Evolutionary conservation across 2,329 filamentous ascomycete genomes (phyloP).

Genomic region (Xylaria sp.): DNA sequence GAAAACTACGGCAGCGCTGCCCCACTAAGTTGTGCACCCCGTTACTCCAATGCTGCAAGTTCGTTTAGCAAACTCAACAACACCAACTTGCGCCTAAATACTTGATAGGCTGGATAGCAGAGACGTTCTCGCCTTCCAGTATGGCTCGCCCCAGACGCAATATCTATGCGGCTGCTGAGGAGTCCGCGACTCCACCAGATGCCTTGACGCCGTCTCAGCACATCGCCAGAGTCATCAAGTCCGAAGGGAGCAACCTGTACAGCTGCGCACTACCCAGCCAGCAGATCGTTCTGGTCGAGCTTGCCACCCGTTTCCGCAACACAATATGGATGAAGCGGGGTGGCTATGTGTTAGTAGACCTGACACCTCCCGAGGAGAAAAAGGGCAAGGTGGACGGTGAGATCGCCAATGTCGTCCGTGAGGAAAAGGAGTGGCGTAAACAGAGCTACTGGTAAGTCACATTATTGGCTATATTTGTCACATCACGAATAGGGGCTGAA

Average conservation of each 20-base stretch:
- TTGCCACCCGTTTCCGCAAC: constrained; percentile 84
- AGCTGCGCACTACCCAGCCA: constrained; percentile 73
- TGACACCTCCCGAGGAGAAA: constrained; percentile 65
- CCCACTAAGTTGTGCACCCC: constrained; percentile 4
- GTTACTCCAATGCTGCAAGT: background rate
- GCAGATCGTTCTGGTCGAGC: constrained; percentile 74
- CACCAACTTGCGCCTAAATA: background rate
- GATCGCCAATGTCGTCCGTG: constrained; percentile 89
- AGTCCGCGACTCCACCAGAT: constrained; percentile 65
- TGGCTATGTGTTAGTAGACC: constrained; percentile 83
- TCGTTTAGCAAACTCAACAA: constrained; percentile 2
- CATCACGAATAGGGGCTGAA: constrained; percentile 13
- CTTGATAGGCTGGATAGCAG: background rate
- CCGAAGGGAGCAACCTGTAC: constrained; percentile 90
- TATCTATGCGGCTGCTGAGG: constrained; percentile 77
- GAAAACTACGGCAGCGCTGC: constrained; percentile 13
- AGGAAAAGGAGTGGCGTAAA: constrained; percentile 92
- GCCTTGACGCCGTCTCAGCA: constrained; percentile 65
- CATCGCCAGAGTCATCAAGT: constrained; percentile 79
- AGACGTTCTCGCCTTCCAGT: constrained; percentile 4
- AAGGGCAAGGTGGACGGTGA: constrained; percentile 84
- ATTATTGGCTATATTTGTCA: background rate
- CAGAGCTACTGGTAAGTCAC: constrained; percentile 76
- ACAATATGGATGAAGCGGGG: constrained; percentile 93
- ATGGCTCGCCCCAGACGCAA: constrained; percentile 81